Evolutionary conservation across 2,329 filamentous ascomycete genomes (phyloP), one percentile per base, ranked within the genome.

Genomic region (Fusarium zealandicum): DNA sequence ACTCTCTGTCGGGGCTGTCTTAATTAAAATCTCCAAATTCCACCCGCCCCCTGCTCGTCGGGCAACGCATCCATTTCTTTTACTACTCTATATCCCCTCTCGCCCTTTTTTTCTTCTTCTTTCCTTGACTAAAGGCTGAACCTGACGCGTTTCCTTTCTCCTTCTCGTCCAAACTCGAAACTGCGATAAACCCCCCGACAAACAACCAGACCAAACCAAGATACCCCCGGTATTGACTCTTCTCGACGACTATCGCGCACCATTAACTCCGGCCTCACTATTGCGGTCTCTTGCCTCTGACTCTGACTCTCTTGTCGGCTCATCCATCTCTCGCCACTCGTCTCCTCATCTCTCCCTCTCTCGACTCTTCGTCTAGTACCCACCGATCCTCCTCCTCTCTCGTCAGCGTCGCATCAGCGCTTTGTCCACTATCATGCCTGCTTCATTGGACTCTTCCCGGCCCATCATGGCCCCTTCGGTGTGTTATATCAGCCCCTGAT

Each of bases 401-500:
- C 27, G 12, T 27, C 35, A 48, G 57, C 63, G 61, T 67, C 62
- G 60, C 51, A 67, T 63, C 53, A 5, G 41, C 37, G 38, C 37
- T 47, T 50, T 44, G 36, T 41, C 36, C 35, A 37, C 39, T 17
- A 69, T 61, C 50, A 86, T 86, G 83, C 81, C 82, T 70, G 71
- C 78, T 57, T 86, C 83, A n/a, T 68, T 85, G 52, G 83, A 86
- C 50, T 86, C 83, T 37, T 78, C 81, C 47, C 82, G 82, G 70
- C 83, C 83, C 66, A 86, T 86, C 71, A 85, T 86, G 83, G 82
- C 82, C 54, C 80, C 82, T 40, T 85, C 83, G 68, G 83, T 86
- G 83, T 49, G 83, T 82, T 57, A 57, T 40, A n/a, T n/a, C n/a
- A n/a, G 43, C n/a, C 54, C 57, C 41, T 59, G 59, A 49, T 50